These are phyloP conservation scores for Saccharata proteae DNA, from an alignment of 2,329 filamentous ascomycete species.

Conservation along the genomic window DNA sequence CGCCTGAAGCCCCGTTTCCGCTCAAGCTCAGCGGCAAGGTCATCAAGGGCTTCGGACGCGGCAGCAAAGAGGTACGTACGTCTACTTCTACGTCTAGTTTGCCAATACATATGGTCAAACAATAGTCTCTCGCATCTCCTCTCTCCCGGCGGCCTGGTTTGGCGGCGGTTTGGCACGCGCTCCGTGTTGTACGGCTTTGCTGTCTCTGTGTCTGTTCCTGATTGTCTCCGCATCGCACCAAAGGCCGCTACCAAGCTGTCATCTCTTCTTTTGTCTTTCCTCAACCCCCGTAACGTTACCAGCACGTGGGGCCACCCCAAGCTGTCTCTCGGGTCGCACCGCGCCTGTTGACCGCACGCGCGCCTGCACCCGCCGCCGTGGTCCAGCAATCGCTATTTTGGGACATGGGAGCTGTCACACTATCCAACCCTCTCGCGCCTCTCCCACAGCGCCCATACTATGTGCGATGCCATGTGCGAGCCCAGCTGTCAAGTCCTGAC, in stretches of 20 bases:
- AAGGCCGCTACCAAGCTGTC: background rate
- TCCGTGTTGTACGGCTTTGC: background rate
- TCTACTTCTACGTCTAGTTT: background rate
- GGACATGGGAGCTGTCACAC: too few species aligned
- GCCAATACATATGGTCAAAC: background rate
- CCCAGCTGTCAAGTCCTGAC: too few species aligned
- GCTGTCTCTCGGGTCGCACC: too few species aligned
- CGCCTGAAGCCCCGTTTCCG: constrained; percentile 69
- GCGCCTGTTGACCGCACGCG: too few species aligned
- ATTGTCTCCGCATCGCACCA: background rate
- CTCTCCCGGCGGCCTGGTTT: background rate
- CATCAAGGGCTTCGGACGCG: constrained; percentile 85
- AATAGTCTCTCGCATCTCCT: constrained; percentile 2
- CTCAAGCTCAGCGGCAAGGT: constrained; percentile 75
- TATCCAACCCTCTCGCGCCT: too few species aligned
- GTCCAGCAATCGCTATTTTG: too few species aligned
- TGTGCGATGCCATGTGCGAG: too few species aligned
- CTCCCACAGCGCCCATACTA: too few species aligned
- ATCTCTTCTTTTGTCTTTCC: background rate
- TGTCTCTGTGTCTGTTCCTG: background rate
- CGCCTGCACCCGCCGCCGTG: too few species aligned
- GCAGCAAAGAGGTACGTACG: constrained; percentile 70
- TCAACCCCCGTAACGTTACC: too few species aligned
- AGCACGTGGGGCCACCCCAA: too few species aligned
- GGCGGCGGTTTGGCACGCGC: background rate